Evolutionary conservation across 2,329 filamentous ascomycete species (phyloP).

Genomic region (Ceratocystis destructans): DNA sequence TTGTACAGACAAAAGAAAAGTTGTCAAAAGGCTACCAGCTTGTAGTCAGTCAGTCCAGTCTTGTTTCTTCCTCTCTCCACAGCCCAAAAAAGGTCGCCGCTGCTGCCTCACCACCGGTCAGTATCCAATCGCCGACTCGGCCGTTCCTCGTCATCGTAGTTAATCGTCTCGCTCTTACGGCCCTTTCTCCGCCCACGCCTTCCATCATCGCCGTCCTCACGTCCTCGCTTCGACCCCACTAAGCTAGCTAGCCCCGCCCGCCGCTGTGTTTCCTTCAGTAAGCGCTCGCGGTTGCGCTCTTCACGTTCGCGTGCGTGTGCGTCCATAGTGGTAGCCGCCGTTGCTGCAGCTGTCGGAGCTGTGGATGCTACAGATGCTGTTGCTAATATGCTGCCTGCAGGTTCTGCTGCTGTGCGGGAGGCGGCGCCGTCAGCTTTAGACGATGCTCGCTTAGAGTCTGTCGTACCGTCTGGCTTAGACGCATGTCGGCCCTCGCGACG

Average conservation of each 20-base stretch:
- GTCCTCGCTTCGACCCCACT: constrained; percentile 36
- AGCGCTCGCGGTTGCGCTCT: constrained; percentile 48
- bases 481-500: constrained; percentile 30
- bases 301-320: constrained; percentile 59
- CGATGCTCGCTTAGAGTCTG: neutral
- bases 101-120: constrained; percentile 13
- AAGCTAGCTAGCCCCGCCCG: constrained; percentile 41
- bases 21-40: no score
- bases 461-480: constrained; percentile 22
- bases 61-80: neutral
- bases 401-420: neutral
- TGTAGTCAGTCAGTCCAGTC: neutral
- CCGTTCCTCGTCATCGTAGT: constrained; percentile 45
- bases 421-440: constrained; percentile 1
- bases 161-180: constrained; percentile 32
- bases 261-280: constrained; percentile 55
- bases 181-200: constrained; percentile 12
- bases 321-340: constrained; percentile 30
- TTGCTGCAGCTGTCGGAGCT: constrained; percentile 27
- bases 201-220: constrained; percentile 33
- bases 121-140: constrained; percentile 39
- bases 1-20: neutral
- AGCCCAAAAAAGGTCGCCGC: neutral
- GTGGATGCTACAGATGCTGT: constrained; percentile 23
- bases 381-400: neutral